Evolutionary conservation across 805 yeast genomes (phyloP), one percentile per base, ranked within the genome.

Genomic region (Candida hungchunana): DNA sequence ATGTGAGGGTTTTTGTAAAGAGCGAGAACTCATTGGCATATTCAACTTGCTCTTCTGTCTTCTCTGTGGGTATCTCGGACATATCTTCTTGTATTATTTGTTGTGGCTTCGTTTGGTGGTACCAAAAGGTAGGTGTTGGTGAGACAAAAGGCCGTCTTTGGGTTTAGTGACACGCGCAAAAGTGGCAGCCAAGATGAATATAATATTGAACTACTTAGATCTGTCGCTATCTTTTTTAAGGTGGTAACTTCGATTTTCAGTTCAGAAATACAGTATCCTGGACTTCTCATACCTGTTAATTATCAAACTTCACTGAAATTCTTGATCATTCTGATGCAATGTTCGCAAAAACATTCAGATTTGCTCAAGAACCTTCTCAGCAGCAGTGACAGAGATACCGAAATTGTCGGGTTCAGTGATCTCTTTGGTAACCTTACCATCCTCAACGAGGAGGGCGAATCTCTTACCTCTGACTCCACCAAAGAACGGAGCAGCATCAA

Each of bases 381-480:
- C 71, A 33, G 60, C 49, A 11, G 68, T 55, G 24, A 59, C 77
- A 40, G 75, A 71, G 46, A 87, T 73, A 10, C 88, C 75, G 28
- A 80, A 75, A 62, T 77, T 78, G 56, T 87, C 95, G 18, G 94
- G 90, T 66, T 88, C 96, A 32, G 77, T 75, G 53, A 81, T 82
- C 22, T 76, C 65, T 42, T 78, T 64, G 31, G 64, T 62, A 37
- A 88, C 88, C 50, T 67, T 70, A 40, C 94, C 95, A 48, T 87
- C 75, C 43, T 83, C 81, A 12, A 86, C 79, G 34, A 84, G 61
- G 29, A 84, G 66, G 15, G 90, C 94, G 50, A 74, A 83, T 62
- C 96, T 75, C 62, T 75, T 76, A 28, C 81, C 70, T 63, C 96
- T 76, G 40, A 65, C 61, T 55, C 79, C 79, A 32, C 96, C 96